A percentile compares a stretch with the other conserved stretches of the same genome.
phyloP scores from a whole-genome alignment of 164 flowering plant species.

The Magnolia sinica region DNA sequence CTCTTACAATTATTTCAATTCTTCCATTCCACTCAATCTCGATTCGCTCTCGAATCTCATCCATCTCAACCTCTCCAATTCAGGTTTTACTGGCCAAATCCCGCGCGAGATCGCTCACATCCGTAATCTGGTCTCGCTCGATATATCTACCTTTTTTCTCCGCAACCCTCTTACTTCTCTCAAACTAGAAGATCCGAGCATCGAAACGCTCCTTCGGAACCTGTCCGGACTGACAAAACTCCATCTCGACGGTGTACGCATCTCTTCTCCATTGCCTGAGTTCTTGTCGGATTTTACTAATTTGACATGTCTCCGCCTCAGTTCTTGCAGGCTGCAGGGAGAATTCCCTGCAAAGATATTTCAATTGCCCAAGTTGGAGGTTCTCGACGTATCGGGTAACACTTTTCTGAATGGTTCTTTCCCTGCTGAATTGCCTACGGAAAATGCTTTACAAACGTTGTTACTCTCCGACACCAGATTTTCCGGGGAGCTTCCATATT shows the following conservation, averaged over 20 bases:
- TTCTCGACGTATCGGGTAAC: slow-evolving; percentile 25
- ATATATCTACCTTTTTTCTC: background rate
- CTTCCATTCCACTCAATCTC: slow-evolving; percentile 34
- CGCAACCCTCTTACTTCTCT: background rate
- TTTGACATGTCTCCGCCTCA: slow-evolving; percentile 27
- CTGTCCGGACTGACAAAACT: slow-evolving; percentile 26
- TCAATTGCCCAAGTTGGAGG: slow-evolving; percentile 20
- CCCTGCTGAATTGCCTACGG: slow-evolving; percentile 29
- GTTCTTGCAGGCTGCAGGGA: slow-evolving; percentile 28
- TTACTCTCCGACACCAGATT: slow-evolving; percentile 25
- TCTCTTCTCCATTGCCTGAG: slow-evolving; percentile 33
- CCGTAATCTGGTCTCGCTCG: slow-evolving; percentile 24
- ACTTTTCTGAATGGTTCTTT: slow-evolving; percentile 17
- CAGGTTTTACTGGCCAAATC: slow-evolving; percentile 44
- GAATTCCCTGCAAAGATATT: slow-evolving; percentile 29
- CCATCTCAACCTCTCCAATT: slow-evolving; percentile 2
- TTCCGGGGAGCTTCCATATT: slow-evolving; percentile 33
- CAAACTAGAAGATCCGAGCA: background rate
- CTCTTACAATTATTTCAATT: slow-evolving; percentile 30
- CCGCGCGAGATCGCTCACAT: slow-evolving; percentile 32
- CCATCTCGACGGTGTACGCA: slow-evolving; percentile 32
- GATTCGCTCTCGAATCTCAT: slow-evolving; percentile 25
- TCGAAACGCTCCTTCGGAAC: slow-evolving; percentile 8
- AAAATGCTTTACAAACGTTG: slow-evolving; percentile 25
- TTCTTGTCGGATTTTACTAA: slow-evolving; percentile 29